Evolutionary conservation across 768 basidiomycete species (phyloP).

Genomic region (Naganishia vaughanmartiniae): DNA sequence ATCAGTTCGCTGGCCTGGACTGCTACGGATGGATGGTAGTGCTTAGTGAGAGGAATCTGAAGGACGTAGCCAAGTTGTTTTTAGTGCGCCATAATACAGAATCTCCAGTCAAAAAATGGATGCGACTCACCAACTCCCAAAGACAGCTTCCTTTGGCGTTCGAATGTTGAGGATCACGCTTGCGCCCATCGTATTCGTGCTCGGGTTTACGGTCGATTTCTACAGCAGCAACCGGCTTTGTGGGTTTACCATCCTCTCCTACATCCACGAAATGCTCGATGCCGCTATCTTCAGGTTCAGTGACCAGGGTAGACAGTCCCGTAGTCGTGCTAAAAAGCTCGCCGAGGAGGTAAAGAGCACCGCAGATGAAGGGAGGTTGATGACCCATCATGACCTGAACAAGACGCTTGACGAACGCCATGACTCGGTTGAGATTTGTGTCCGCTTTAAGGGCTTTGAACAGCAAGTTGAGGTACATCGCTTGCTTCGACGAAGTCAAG

Average conservation of each 20-base stretch:
- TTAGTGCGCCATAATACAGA: background rate
- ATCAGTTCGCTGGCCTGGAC: conserved; percentile 83
- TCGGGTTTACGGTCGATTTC: conserved; percentile 16
- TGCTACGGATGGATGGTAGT: conserved; percentile 86
- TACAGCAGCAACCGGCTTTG: conserved; percentile 8
- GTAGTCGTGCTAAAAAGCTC: conserved; percentile 64
- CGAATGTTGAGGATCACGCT: conserved; percentile 84
- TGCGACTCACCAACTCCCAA: conserved; percentile 77
- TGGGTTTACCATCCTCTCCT: conserved; percentile 36
- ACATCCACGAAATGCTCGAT: conserved; percentile 51
- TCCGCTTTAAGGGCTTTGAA: conserved; percentile 84
- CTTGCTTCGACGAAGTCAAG: conserved; percentile 80
- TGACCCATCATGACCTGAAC: conserved; percentile 74
- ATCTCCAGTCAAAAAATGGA: background rate
- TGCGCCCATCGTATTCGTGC: conserved; percentile 73
- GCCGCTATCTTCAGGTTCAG: conserved; percentile 52
- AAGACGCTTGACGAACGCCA: conserved; percentile 77
- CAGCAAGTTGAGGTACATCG: conserved; percentile 90
- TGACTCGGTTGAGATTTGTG: conserved; percentile 61
- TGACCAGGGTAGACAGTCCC: conserved; percentile 57
- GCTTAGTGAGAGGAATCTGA: conserved; percentile 73
- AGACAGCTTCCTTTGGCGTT: conserved; percentile 74
- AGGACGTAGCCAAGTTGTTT: background rate
- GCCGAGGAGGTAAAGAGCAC: conserved; percentile 73
- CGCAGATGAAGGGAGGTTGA: conserved; percentile 81